Base-by-base conservation (phyloP, 257 asterid species). In the Cynanchum wilfordii region DNA sequence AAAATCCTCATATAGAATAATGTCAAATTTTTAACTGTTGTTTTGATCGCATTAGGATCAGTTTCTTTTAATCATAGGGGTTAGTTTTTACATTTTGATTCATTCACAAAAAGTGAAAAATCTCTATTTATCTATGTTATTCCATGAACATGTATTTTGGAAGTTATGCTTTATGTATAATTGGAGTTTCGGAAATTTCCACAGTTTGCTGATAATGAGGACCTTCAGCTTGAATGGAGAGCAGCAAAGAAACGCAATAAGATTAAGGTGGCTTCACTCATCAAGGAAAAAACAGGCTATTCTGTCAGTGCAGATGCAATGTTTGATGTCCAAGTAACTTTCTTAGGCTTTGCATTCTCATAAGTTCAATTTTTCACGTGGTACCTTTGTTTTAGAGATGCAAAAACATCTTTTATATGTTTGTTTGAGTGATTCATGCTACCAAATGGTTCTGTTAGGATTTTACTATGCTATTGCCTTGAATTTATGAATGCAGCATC, bases 201-300 rank as follows among this genome's bases (percentile, higher is more conserved):
- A 49, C 90, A 90, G 97, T 86, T 90, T 81, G 96, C 92, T 24
- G 97, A 90, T 79, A 82, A 82, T 42, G 90, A 89, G 77, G 96
- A 87, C 82, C 93, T 90, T 80, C 97, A 90, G 69, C 64, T 1
- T 74, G 89, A 89, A 80, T 90, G 97, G 97, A 86, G 87, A 84
- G 85, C 79, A 67, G 96, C 90, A 58, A 90, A 89, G 84, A 83
- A 86, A 75, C 82, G 78, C 77, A 90, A 89, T 80, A 90, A 90
- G 85, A 59, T 70, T 70, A 89, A 86, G 84, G 90, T 81, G 78
- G 96, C 85, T 33, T 78, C 88, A 51, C 85, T 86, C 65, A 80
- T 90, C 80, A 88, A 87, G 80, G 90, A 90, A 71, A 90, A 76
- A 79, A 90, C 97, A 57, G 97, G 97, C 65, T 90, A 90, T 83